Evolutionary conservation across 768 basidiomycete species (phyloP), one percentile per base, ranked within the genome.

Genomic region (Cystobasidiopsis lactophilus): DNA sequence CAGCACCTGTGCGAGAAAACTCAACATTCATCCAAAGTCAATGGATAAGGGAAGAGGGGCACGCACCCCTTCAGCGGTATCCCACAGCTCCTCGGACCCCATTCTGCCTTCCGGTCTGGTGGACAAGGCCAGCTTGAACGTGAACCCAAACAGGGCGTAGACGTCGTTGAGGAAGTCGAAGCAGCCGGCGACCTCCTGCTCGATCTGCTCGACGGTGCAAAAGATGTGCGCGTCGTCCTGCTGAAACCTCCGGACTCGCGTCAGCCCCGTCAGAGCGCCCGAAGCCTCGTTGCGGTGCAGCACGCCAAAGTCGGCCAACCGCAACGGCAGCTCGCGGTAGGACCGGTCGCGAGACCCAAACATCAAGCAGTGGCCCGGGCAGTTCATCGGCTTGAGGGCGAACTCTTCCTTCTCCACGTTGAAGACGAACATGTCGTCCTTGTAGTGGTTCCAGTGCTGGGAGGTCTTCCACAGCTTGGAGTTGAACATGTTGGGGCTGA

Each of bases 161-260:
- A 91, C 75, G 59, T 82, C 77, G 60, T 91, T 74, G 75, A 96
- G 81, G 71, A 98, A 95, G 64, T 95, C 85, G 63, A 98, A 96
- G 54, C 91, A 71, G 3, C 74, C 74, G 49, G 72, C 71, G 48
- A 98, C 84, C 68, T 98, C 93, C 26, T 77, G 75, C 59, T 79
- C 82, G 55, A 98, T 78, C 72, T 88, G 86, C 9, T 79, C 77
- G 9, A 83, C 82, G 77, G 85, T 89, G 66, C 91, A 98, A 72
- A 98, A 98, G 51, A 96, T 82, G 66, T 98, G 93, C 0, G 93
- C 88, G 66, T 98, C 93, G 64, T 96, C 93, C 69, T 96, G 93
- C 52, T 85, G 80, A 69, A 98, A 96, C 41, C 93, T 73, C 52
- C 93, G 73, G 40, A 96, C 93, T 54, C 93, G 76, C 16, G 86